These are phyloP conservation scores for Paracamarosporium sp. DNA, from an alignment of 2,329 filamentous ascomycete species.

Conservation along the genomic window DNA sequence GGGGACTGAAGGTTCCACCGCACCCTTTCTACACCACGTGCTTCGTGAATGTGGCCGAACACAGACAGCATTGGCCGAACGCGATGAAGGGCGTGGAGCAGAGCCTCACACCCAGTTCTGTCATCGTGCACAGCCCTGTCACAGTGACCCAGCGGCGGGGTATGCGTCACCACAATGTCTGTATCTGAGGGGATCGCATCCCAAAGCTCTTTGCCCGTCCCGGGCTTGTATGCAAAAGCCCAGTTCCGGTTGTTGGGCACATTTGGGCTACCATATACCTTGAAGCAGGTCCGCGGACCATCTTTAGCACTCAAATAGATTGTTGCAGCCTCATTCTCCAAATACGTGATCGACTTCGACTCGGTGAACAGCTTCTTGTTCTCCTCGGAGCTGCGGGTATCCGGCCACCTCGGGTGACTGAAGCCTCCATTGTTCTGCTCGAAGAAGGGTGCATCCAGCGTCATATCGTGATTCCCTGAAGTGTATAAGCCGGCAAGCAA, in stretches of 20 bases:
- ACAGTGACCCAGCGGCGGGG: conserved; percentile 66
- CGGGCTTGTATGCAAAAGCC: conserved; percentile 70
- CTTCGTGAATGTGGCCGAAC: conserved; percentile 76
- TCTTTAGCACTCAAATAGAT: conserved; percentile 61
- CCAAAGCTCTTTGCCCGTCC: conserved; percentile 61
- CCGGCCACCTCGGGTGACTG: conserved; percentile 62
- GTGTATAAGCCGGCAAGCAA: conserved; percentile 3
- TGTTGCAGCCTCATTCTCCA: conserved; percentile 63
- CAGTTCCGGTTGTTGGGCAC: conserved; percentile 64
- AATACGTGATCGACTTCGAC: conserved; percentile 66
- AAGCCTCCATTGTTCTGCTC: conserved; percentile 53
- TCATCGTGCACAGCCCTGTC: conserved; percentile 52
- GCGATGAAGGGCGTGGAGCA: conserved; percentile 64
- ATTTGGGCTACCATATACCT: conserved; percentile 74
- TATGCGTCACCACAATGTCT: conserved; percentile 75
- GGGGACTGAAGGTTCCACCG: conserved; percentile 57
- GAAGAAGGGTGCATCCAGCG: conserved; percentile 71
- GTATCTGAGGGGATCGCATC: conserved; percentile 64
- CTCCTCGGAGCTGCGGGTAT: conserved; percentile 58
- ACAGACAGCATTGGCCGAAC: conserved; percentile 70
- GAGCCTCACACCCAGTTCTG: conserved; percentile 64
- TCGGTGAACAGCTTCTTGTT: conserved; percentile 62
- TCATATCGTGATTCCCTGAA: conserved; percentile 77
- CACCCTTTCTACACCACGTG: conserved; percentile 68
- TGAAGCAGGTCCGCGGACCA: conserved; percentile 68